Evolutionary conservation across 768 basidiomycete species (phyloP).

Genomic region (Sarcodon sp.): DNA sequence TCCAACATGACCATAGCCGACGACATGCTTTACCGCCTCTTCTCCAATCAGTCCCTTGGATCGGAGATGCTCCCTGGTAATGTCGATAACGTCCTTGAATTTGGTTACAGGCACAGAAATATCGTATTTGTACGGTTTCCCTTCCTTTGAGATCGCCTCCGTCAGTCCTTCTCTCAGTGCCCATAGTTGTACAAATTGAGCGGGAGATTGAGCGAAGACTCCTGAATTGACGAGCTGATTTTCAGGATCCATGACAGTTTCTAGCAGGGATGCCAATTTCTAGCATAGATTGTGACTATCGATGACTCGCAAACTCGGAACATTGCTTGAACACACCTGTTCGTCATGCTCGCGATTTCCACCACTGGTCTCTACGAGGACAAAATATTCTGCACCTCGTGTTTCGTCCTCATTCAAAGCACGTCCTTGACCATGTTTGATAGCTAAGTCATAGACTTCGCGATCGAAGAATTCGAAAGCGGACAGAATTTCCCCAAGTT

Average conservation of each 20-base stretch:
- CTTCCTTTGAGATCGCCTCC: slow-evolving; percentile 87
- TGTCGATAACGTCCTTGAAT: slow-evolving; percentile 83
- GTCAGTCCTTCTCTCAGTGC: slow-evolving; percentile 83
- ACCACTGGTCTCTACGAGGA: slow-evolving; percentile 91
- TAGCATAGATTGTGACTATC: slow-evolving; percentile 17
- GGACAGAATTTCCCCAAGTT: slow-evolving; percentile 89
- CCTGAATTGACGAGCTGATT: slow-evolving; percentile 77
- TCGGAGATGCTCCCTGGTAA: slow-evolving; percentile 57
- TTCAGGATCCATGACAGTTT: slow-evolving; percentile 62
- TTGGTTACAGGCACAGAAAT: slow-evolving; percentile 77
- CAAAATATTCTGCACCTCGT: slow-evolving; percentile 74
- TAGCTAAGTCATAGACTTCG: slow-evolving; percentile 71
- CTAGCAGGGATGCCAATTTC: slow-evolving; percentile 79
- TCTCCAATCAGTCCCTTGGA: slow-evolving; percentile 60
- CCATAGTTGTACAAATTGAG: slow-evolving; percentile 88
- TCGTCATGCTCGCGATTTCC: slow-evolving; percentile 88
- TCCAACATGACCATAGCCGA: slow-evolving; percentile 95
- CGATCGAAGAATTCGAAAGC: slow-evolving; percentile 97
- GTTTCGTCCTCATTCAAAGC: slow-evolving; percentile 65
- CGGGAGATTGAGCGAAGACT: slow-evolving; percentile 80
- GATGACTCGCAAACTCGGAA: neutral
- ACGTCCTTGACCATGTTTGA: slow-evolving; percentile 72
- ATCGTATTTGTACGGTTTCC: slow-evolving; percentile 96
- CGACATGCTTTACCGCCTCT: slow-evolving; percentile 66
- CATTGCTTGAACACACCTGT: slow-evolving; percentile 39